Evolutionary conservation across 352 stramenopile genomes (phyloP).

Genomic region (Nothophytophthora sp.): DNA sequence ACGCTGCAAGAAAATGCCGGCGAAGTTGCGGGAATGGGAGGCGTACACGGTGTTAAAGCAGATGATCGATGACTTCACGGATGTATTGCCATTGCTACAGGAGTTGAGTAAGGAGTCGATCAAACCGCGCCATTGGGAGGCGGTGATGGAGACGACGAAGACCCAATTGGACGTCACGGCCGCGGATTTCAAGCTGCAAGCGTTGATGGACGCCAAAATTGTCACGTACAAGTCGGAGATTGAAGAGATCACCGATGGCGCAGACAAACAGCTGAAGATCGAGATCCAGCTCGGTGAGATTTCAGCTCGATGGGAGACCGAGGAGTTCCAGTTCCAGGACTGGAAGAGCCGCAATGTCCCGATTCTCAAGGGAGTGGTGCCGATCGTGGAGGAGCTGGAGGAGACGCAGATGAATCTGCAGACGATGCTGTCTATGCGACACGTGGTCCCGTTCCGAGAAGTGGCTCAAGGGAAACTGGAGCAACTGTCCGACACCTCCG

Average conservation of each 20-base stretch:
- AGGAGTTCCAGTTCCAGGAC: slow-evolving; percentile 96
- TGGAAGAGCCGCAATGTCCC: slow-evolving; percentile 95
- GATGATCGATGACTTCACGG: slow-evolving; percentile 98
- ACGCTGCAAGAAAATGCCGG: slow-evolving; percentile 98
- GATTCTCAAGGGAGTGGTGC: slow-evolving; percentile 95
- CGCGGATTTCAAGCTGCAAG: slow-evolving; percentile 96
- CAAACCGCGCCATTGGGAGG: slow-evolving; percentile 96
- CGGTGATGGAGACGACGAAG: slow-evolving; percentile 95
- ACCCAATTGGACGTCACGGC: slow-evolving; percentile 94
- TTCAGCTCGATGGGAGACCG: slow-evolving; percentile 90
- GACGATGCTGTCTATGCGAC: slow-evolving; percentile 98
- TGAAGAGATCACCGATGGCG: slow-evolving; percentile 97
- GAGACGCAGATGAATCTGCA: slow-evolving; percentile 98
- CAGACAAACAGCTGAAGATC: slow-evolving; percentile 98
- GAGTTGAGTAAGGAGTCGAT: slow-evolving; percentile 98
- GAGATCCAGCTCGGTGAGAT: slow-evolving; percentile 95
- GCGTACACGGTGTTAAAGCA: slow-evolving; percentile 96
- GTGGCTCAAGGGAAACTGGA: slow-evolving; percentile 95
- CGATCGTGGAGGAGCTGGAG: slow-evolving; percentile 97
- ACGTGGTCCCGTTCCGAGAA: slow-evolving; percentile 97
- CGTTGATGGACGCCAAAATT: slow-evolving; percentile 94
- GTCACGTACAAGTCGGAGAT: slow-evolving; percentile 94
- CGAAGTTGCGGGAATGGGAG: slow-evolving; percentile 96
- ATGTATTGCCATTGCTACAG: slow-evolving; percentile 95
- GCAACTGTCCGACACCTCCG: slow-evolving; percentile 95